These are phyloP conservation scores for Rostrohypoxylon terebratum DNA, from an alignment of 495 filamentous ascomycete species.

Conservation along the genomic window DNA sequence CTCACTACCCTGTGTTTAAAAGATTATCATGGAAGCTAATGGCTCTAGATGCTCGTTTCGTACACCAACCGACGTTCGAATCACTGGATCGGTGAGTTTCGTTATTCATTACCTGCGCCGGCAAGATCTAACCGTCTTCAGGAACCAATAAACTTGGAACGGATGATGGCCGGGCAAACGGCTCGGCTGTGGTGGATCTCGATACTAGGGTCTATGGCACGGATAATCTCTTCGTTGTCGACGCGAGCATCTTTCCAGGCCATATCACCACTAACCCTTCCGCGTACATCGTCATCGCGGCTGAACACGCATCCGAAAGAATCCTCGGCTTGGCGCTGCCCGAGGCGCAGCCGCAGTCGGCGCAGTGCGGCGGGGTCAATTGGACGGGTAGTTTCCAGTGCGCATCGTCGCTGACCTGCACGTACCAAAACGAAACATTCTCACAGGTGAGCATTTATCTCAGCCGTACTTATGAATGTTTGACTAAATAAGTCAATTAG, in stretches of 20 bases:
- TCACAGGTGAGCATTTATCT: slow-evolving; percentile 45
- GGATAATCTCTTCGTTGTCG: slow-evolving; percentile 72
- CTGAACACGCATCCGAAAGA: slow-evolving; percentile 62
- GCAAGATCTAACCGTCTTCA: slow-evolving; percentile 2
- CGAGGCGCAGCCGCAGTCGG: slow-evolving; percentile 37
- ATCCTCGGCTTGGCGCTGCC: slow-evolving; percentile 56
- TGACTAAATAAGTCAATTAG: slow-evolving; percentile 1
- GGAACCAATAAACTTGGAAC: slow-evolving; percentile 69
- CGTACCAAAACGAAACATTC: slow-evolving; percentile 52
- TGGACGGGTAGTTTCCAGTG: slow-evolving; percentile 56
- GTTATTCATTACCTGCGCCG: too few species aligned
- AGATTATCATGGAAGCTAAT: slow-evolving; percentile 31
- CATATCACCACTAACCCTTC: slow-evolving; percentile 66
- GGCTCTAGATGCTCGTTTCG: slow-evolving; percentile 52
- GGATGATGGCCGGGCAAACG: slow-evolving; percentile 71
- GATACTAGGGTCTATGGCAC: slow-evolving; percentile 76
- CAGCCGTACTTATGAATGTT: not conserved
- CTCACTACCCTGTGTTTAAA: not conserved
- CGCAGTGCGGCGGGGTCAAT: slow-evolving; percentile 60
- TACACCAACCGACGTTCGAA: slow-evolving; percentile 65
- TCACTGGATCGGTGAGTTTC: slow-evolving; percentile 46
- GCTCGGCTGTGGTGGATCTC: slow-evolving; percentile 71
- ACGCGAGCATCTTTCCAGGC: slow-evolving; percentile 70
- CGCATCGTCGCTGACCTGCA: slow-evolving; percentile 51
- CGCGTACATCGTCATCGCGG: slow-evolving; percentile 64